These are phyloP conservation scores for Grosmannia clavigera DNA, from an alignment of 2,329 filamentous ascomycete species.

Conservation along the genomic window DNA sequence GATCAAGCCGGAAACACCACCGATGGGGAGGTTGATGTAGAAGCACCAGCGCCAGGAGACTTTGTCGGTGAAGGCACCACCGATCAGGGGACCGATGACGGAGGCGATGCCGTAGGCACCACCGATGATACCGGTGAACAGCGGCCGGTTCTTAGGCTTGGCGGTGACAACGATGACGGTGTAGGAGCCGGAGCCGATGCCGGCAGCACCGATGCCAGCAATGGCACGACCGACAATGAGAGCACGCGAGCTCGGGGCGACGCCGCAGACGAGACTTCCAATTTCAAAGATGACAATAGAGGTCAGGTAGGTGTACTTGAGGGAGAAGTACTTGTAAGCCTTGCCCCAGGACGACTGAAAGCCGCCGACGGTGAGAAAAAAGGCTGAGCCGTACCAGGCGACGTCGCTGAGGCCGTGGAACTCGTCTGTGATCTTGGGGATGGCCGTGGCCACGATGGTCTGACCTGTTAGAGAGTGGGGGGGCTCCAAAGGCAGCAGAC, in stretches of 20 bases:
- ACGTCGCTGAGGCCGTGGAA: slow-evolving; percentile 39
- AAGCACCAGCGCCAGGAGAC: slow-evolving; percentile 19
- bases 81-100: slow-evolving; percentile 16
- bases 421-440: slow-evolving; percentile 42
- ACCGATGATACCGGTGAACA: slow-evolving; percentile 17
- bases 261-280: slow-evolving; percentile 38
- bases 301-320: slow-evolving; percentile 35
- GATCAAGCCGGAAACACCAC: slow-evolving; percentile 15
- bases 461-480: slow-evolving; percentile 14
- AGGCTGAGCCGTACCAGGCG: slow-evolving; percentile 47
- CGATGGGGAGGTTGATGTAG: slow-evolving; percentile 21
- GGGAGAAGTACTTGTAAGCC: slow-evolving; percentile 37
- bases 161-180: slow-evolving; percentile 25
- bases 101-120: slow-evolving; percentile 17
- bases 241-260: slow-evolving; percentile 32
- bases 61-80: slow-evolving; percentile 16
- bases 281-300: slow-evolving; percentile 40
- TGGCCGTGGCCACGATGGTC: slow-evolving; percentile 45
- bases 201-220: slow-evolving; percentile 33
- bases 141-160: slow-evolving; percentile 12
- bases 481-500: neutral
- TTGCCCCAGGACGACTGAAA: slow-evolving; percentile 36
- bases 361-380: slow-evolving; percentile 34
- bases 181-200: slow-evolving; percentile 23
- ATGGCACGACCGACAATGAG: slow-evolving; percentile 41